Conservation (phyloP, 2,329 filamentous ascomycete genomes). For the Penicillium sp. region DNA sequence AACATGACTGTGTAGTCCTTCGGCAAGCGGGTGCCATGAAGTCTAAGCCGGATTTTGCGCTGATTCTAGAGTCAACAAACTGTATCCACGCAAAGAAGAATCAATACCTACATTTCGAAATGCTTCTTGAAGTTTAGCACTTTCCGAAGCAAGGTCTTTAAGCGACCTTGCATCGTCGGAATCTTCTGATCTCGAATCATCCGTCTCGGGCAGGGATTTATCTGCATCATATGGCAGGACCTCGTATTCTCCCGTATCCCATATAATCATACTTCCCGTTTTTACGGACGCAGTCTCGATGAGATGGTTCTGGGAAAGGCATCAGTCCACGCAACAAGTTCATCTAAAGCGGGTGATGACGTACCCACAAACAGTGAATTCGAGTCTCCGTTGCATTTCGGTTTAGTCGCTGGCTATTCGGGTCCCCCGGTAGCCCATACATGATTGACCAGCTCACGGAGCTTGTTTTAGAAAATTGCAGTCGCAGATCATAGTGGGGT, state of each 20-base stretch:
- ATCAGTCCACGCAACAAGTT: neutral
- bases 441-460: conserved; percentile 65
- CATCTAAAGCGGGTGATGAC: conserved; percentile 12
- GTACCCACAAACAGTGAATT: conserved; percentile 61
- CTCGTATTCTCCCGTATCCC: conserved; percentile 63
- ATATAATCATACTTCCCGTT: conserved; percentile 62
- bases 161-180: conserved; percentile 8
- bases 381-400: conserved; percentile 64
- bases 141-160: conserved; percentile 29
- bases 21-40: conserved; percentile 58
- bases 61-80: conserved; percentile 9
- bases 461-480: conserved; percentile 69
- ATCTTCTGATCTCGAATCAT: conserved; percentile 29
- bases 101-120: conserved; percentile 46
- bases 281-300: conserved; percentile 57
- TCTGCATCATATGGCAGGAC: conserved; percentile 50
- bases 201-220: conserved; percentile 36
- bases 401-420: conserved; percentile 56
- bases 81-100: neutral
- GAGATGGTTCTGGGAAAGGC: conserved; percentile 55
- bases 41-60: conserved; percentile 58
- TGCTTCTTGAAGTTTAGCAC: conserved; percentile 51
- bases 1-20: conserved; percentile 55
- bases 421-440: conserved; percentile 62
- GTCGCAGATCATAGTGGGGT: conserved; percentile 67